Evolutionary conservation across 2,329 filamentous ascomycete genomes (phyloP).

Genomic region (Aspergillus pseudotamarii): DNA sequence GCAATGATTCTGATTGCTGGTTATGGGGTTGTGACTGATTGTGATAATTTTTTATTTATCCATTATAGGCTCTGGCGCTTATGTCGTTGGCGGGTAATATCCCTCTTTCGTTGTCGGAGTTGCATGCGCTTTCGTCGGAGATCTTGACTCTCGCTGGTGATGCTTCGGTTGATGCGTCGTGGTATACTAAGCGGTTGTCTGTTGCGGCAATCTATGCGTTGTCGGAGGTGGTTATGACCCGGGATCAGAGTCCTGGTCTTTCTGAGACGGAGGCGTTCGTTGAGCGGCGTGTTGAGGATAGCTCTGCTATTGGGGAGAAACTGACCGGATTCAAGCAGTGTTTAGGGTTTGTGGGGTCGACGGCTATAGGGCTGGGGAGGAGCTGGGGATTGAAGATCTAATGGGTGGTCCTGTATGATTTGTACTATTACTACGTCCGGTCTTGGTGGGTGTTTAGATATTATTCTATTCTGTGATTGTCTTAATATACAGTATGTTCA

Average conservation of each 20-base stretch:
- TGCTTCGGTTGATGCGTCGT: slow-evolving; percentile 75
- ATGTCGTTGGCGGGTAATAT: slow-evolving; percentile 86
- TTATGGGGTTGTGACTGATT: background rate
- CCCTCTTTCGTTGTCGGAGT: slow-evolving; percentile 73
- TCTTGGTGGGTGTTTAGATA: slow-evolving; percentile 4
- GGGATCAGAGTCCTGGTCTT: slow-evolving; percentile 74
- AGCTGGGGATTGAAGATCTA: slow-evolving; percentile 85
- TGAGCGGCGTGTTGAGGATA: slow-evolving; percentile 72
- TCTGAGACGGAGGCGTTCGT: slow-evolving; percentile 79
- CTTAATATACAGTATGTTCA: slow-evolving; percentile 2
- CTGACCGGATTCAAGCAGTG: slow-evolving; percentile 71
- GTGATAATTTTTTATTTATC: background rate
- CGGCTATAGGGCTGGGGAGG: slow-evolving; percentile 77
- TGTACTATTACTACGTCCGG: slow-evolving; percentile 2
- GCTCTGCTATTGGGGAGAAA: slow-evolving; percentile 63
- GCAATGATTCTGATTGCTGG: background rate
- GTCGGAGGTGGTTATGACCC: slow-evolving; percentile 91
- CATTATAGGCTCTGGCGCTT: slow-evolving; percentile 73
- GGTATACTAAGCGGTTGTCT: slow-evolving; percentile 76
- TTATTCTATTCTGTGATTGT: slow-evolving; percentile 5
- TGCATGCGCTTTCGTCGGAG: slow-evolving; percentile 83
- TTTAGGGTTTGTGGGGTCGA: slow-evolving; percentile 77
- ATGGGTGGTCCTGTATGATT: slow-evolving; percentile 1
- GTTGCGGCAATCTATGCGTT: slow-evolving; percentile 71
- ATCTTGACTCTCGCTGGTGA: slow-evolving; percentile 89